Conservation (phyloP, 2,329 filamentous ascomycete genomes). For the Claviceps maximensis region DNA sequence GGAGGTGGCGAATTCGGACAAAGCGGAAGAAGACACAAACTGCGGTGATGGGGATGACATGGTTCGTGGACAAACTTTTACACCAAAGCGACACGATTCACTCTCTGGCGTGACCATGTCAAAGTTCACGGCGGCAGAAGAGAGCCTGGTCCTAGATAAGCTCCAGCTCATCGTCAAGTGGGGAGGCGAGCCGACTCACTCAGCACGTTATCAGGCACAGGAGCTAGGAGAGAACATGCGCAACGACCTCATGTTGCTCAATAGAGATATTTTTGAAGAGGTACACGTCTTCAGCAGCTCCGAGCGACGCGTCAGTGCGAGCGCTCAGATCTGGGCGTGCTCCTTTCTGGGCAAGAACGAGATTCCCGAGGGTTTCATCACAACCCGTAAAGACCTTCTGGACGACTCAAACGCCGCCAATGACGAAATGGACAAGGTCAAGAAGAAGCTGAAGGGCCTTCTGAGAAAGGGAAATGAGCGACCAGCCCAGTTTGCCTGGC, state of each 20-base stretch:
- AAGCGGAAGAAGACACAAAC: slow-evolving; percentile 7
- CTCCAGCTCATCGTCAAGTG: slow-evolving; percentile 96
- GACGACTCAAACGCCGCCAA: slow-evolving; percentile 98
- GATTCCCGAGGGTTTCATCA: slow-evolving; percentile 72
- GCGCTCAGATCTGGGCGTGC: slow-evolving; percentile 88
- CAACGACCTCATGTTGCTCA: slow-evolving; percentile 86
- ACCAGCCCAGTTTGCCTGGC: slow-evolving; percentile 96
- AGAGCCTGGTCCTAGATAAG: slow-evolving; percentile 88
- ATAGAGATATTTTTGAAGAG: slow-evolving; percentile 81
- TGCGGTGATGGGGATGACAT: slow-evolving; percentile 10
- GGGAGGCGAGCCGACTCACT: slow-evolving; percentile 96
- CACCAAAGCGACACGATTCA: slow-evolving; percentile 62
- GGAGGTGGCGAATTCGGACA: slow-evolving; percentile 9
- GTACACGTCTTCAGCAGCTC: slow-evolving; percentile 94
- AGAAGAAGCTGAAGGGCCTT: slow-evolving; percentile 95
- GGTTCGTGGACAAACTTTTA: slow-evolving; percentile 3
- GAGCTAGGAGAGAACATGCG: slow-evolving; percentile 93
- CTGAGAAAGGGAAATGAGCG: slow-evolving; percentile 86
- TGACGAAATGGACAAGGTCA: slow-evolving; percentile 98
- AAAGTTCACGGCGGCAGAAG: slow-evolving; percentile 83
- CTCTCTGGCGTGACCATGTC: slow-evolving; percentile 85
- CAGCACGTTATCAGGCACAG: slow-evolving; percentile 87
- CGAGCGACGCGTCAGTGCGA: slow-evolving; percentile 85
- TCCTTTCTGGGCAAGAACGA: slow-evolving; percentile 83
- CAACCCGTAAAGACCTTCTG: slow-evolving; percentile 81